Evolutionary conservation across 371 early-diverging fungal genomes (phyloP), one percentile per base, ranked within the genome.

Genomic region (Funneliformis caledonium): DNA sequence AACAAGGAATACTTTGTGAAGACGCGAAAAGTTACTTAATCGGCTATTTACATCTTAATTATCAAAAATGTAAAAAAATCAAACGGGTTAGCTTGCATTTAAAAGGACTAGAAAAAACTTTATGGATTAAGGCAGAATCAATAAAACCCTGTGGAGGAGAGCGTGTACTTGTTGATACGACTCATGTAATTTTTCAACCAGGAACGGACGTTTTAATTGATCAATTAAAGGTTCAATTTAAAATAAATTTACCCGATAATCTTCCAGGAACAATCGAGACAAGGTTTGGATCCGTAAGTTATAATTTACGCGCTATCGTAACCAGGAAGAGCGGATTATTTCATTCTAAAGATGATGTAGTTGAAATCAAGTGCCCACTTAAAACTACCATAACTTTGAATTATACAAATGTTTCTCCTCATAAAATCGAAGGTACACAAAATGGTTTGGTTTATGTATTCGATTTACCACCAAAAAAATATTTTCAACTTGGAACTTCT

Each of bases 51-150:
- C 52, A 67, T 48, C 33, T 78, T 2, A 67, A 78, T 61, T 78
- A 78, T 67, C 19, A 60, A 50, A 45, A 47, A 33, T 12, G 11
- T 14, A 10, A 19, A 26, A 67, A 19, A 5, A 45, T 78, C 16
- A 60, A 62, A 67, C 65, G 52, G 26, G 52, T 78, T 19, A 10
- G 42, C 19, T 68, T 78, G 22, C 16, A 78, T 48, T 37, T 78
- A 14, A 78, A 42, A 50, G 78, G 78, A 0, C n/a, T 62, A 16
- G 78, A 78, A 50, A 78, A 67, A 67, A 78, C 78, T 37, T 37
- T 8, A 26, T 78, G 78, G 78, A 61, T 19, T 16, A 67, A 78
- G 31, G 3, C 50, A 14, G 68, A 78, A 1, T n/a, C 11, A 31
- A 37, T 37, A 37, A 37, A 37, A 37, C 37, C 37, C 37, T 37